Evolutionary conservation across 2,329 filamentous ascomycete genomes (phyloP), one percentile per base, ranked within the genome.

Genomic region (Gliomastix tumulicola): DNA sequence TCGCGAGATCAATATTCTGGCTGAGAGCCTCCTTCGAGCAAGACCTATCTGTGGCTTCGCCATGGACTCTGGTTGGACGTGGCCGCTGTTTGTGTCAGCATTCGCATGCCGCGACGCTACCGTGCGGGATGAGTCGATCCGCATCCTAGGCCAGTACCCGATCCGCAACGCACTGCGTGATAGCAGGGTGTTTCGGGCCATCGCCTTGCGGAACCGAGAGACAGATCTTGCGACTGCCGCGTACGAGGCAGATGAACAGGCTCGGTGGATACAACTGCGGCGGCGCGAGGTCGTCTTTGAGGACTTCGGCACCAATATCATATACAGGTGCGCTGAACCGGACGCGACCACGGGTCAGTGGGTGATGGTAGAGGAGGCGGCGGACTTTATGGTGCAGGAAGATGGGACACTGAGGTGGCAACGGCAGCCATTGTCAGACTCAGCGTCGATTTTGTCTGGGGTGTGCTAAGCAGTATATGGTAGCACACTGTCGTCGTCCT

Each of bases 31-130:
- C 4, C 55, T 69, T 18, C 43, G 44, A 19, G 48, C 51, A 10
- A 54, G 56, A 11, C 57, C 49, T 10, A 61, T 46, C 39, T 60
- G 59, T n/a, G 54, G 54, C 35, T 68, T 69, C 40, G 57, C 65
- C 1, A 63, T 69, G 60, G 65, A 69, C 39, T 58, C 62, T 3
- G 66, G 66, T 1, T 65, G 62, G 47, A 65, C 63, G 7, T 65
- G 65, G 62, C 62, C 63, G 1, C 48, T 69, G 5, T 63, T 66
- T 18, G 45, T 66, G 5, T 55, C 59, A 4, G 52, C 64, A 0
- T 61, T 64, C 46, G 60, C 56, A 7, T 68, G 63, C 32, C 56
- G 63, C 7, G 60, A 66, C 33, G 48, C 50, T 4, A 41, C 46
- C 0, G 57, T 69, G 5, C 52, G 63, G 11, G 54, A 57, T 6